These are phyloP conservation scores for Colletotrichum navitas DNA, from an alignment of 2,329 filamentous ascomycete genomes.

Conservation along the genomic window DNA sequence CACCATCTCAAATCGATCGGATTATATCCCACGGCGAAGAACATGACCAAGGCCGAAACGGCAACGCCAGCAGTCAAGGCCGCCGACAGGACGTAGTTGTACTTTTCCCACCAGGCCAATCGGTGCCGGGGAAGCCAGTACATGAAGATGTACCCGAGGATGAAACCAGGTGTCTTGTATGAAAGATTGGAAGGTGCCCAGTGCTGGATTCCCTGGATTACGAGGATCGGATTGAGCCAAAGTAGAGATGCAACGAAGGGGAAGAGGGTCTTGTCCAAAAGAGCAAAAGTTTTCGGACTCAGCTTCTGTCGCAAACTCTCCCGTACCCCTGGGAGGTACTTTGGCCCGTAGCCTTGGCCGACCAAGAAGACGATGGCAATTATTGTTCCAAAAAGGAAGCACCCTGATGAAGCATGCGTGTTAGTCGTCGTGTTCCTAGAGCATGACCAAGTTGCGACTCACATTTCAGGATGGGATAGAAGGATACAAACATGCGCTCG, in stretches of 20 bases:
- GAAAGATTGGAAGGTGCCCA: slow-evolving; percentile 58
- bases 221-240: slow-evolving; percentile 57
- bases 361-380: slow-evolving; percentile 54
- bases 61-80: slow-evolving; percentile 58
- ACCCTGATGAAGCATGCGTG: slow-evolving; percentile 46
- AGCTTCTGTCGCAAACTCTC: slow-evolving; percentile 50
- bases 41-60: slow-evolving; percentile 57
- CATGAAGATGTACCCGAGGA: slow-evolving; percentile 58
- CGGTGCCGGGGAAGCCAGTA: slow-evolving; percentile 55
- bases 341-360: slow-evolving; percentile 51
- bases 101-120: slow-evolving; percentile 60
- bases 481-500: slow-evolving; percentile 54
- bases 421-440: fast-evolving
- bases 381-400: slow-evolving; percentile 56
- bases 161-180: slow-evolving; percentile 59
- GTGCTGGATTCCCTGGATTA: slow-evolving; percentile 58
- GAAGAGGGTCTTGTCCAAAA: slow-evolving; percentile 54
- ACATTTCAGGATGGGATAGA: slow-evolving; percentile 58
- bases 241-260: slow-evolving; percentile 54
- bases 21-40: slow-evolving; percentile 58
- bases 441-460: neutral
- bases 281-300: slow-evolving; percentile 48
- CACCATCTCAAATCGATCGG: slow-evolving; percentile 56
- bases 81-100: slow-evolving; percentile 60
- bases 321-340: slow-evolving; percentile 51